Evolutionary conservation across 371 early-diverging fungal genomes (phyloP).

Genomic region (Umbelopsis sp.): DNA sequence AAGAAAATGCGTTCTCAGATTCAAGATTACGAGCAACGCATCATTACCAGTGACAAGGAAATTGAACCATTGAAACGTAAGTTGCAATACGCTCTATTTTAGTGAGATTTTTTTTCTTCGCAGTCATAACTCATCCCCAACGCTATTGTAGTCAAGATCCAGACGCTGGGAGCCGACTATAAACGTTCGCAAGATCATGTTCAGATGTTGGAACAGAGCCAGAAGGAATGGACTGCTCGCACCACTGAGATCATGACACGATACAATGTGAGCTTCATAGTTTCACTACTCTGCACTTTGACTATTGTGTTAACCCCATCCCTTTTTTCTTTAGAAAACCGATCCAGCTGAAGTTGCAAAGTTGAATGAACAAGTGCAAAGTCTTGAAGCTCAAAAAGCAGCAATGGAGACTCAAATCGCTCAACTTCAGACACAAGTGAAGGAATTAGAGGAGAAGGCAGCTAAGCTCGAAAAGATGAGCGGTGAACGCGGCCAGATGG

Average conservation of each 20-base stretch:
- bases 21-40: constrained; percentile 8
- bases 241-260: constrained; percentile 27
- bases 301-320: background rate
- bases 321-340: constrained; percentile 22
- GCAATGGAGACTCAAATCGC: background rate
- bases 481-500: constrained; percentile 12
- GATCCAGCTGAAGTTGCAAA: constrained; percentile 32
- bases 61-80: constrained; percentile 27
- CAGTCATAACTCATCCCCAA: background rate
- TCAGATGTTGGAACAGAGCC: constrained; percentile 20
- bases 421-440: constrained; percentile 2
- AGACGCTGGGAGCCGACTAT: constrained; percentile 20
- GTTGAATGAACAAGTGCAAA: constrained; percentile 22
- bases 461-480: constrained; percentile 16
- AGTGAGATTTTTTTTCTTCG: no score
- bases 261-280: constrained; percentile 25
- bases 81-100: background rate
- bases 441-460: constrained; percentile 12
- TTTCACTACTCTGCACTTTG: no score
- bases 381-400: background rate
- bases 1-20: constrained; percentile 16
- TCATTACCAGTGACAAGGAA: constrained; percentile 20
- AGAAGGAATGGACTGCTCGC: constrained; percentile 29
- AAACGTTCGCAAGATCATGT: constrained; percentile 21
- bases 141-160: constrained; percentile 20